These are phyloP conservation scores for Parasitella parasitica DNA, from an alignment of 371 early-diverging fungal species.

Conservation along the genomic window DNA sequence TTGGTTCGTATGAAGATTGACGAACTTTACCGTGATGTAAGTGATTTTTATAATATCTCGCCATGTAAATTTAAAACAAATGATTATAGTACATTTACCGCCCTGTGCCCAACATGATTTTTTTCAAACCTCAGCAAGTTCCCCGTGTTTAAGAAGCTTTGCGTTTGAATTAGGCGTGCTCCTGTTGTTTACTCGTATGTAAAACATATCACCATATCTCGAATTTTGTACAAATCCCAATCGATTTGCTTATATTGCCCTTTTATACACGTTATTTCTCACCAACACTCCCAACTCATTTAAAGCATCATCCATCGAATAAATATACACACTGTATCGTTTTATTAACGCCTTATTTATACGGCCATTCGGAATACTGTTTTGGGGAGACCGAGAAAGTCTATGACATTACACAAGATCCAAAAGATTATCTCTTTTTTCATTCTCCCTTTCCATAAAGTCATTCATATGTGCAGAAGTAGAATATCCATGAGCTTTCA, in stretches of 20 bases:
- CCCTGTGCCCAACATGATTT: constrained; percentile 66
- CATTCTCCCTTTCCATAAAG: constrained; percentile 9
- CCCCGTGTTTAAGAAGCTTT: neutral
- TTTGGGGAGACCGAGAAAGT: too few relatives aligned
- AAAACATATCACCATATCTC: neutral
- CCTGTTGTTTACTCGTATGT: neutral
- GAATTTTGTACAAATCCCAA: neutral
- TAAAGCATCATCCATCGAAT: too few relatives aligned
- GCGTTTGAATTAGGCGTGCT: too few relatives aligned
- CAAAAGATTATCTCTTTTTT: neutral
- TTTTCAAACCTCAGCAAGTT: constrained; percentile 40
- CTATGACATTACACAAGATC: neutral
- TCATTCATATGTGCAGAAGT: constrained; percentile 12
- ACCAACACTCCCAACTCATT: neutral
- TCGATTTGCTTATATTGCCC: neutral
- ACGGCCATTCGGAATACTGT: too few relatives aligned
- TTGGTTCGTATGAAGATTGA: constrained; percentile 72
- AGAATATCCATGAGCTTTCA: constrained; percentile 61
- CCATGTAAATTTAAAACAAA: neutral
- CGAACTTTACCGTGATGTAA: constrained; percentile 68
- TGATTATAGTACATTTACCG: constrained; percentile 55
- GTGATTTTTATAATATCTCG: constrained; percentile 4
- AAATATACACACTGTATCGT: neutral
- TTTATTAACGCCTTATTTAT: too few relatives aligned
- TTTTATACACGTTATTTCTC: neutral